Conservation (phyloP, 306 rosid species). For the Dalbergia oliveri region DNA sequence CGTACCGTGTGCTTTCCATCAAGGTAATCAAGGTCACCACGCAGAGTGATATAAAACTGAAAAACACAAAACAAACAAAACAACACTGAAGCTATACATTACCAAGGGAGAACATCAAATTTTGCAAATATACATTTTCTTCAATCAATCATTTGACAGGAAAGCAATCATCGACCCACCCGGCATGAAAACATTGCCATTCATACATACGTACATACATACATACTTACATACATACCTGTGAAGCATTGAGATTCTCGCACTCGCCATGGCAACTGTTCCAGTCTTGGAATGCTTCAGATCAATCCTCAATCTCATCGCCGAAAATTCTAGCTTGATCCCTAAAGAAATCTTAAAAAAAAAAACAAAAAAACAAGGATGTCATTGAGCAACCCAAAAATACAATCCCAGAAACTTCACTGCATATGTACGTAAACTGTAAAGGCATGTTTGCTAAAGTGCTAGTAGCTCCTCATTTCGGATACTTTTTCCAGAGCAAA, state of each 20-base stretch:
- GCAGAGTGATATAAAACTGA: slow-evolving; percentile 90
- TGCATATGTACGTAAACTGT: too few relatives aligned
- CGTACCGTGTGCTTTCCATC: slow-evolving; percentile 95
- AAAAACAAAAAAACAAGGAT: background rate
- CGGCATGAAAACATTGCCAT: slow-evolving; percentile 7
- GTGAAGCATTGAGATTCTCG: slow-evolving; percentile 95
- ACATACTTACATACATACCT: slow-evolving; percentile 56
- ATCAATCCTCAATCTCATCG: slow-evolving; percentile 85
- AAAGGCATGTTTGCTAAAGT: too few relatives aligned
- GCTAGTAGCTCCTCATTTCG: too few relatives aligned
- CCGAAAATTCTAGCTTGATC: slow-evolving; percentile 94
- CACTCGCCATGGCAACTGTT: slow-evolving; percentile 95
- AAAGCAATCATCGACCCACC: slow-evolving; percentile 18
- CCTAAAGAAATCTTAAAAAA: slow-evolving; percentile 83
- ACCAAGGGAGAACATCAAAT: background rate
- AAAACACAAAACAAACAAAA: slow-evolving; percentile 44
- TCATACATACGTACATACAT: slow-evolving; percentile 44
- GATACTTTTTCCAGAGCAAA: too few relatives aligned
- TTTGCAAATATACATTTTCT: background rate
- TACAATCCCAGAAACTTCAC: too few relatives aligned
- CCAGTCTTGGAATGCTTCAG: slow-evolving; percentile 94
- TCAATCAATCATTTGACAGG: slow-evolving; percentile 1
- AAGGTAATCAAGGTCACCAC: slow-evolving; percentile 94
- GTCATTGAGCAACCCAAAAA: too few relatives aligned
- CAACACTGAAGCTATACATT: slow-evolving; percentile 12